Conservation (phyloP, 495 filamentous ascomycete species). For the Trichocladium uniseriatum region DNA sequence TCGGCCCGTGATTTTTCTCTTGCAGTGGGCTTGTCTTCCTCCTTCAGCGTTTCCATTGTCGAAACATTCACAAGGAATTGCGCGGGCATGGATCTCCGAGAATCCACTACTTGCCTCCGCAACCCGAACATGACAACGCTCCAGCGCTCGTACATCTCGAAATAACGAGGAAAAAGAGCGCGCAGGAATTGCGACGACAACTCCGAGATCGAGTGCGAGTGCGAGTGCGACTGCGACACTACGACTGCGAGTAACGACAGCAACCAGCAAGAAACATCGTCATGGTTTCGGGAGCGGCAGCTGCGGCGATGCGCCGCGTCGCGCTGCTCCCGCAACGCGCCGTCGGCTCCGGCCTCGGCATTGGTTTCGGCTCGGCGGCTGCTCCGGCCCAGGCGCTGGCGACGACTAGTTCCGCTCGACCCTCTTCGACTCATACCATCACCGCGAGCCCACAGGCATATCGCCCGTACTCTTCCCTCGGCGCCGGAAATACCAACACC, state of each 20-base stretch:
- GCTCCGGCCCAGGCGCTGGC: neutral
- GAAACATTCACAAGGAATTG: slow-evolving; percentile 8
- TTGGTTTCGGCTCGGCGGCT: neutral
- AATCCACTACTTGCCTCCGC: slow-evolving; percentile 1
- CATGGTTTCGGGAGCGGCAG: slow-evolving; percentile 30
- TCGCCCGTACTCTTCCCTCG: slow-evolving; percentile 11
- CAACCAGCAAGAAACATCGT: slow-evolving; percentile 1
- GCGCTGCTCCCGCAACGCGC: slow-evolving; percentile 29
- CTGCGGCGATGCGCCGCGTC: slow-evolving; percentile 22
- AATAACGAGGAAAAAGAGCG: slow-evolving; percentile 9
- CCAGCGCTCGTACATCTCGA: slow-evolving; percentile 6
- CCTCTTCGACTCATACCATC: neutral
- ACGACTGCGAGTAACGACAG: too few species aligned
- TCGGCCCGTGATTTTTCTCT: slow-evolving; percentile 15
- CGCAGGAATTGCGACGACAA: too few species aligned
- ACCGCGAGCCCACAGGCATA: slow-evolving; percentile 4
- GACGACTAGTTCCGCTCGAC: neutral
- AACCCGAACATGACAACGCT: slow-evolving; percentile 19
- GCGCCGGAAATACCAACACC: neutral
- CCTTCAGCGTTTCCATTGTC: neutral
- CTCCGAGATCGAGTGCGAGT: too few species aligned
- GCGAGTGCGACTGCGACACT: neutral
- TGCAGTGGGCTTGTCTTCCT: neutral
- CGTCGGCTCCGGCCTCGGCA: neutral
- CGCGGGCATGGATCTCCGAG: slow-evolving; percentile 12